Base-by-base conservation (phyloP, 768 basidiomycete genomes). In the Boletus vermiculosoides region DNA sequence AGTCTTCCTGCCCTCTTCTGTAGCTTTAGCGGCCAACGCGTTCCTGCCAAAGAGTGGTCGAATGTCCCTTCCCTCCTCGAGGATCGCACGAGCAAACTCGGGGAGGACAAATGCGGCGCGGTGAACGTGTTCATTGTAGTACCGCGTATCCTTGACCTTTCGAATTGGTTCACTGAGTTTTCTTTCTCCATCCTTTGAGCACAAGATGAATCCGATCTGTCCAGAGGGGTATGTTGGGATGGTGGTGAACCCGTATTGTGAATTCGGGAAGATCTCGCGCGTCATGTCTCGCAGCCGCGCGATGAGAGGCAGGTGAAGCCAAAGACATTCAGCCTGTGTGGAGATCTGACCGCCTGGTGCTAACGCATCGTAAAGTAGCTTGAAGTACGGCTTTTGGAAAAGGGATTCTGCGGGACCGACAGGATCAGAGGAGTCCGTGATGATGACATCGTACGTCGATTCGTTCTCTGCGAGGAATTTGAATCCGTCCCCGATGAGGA, bases 171-270 rank as follows among this genome's bases (percentile, higher is more conserved):
- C 84, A 51, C 78, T 82, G 60, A 99, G 75, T 69, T 90, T 84
- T 51, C 91, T 80, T 28, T 76, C 79, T 16, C 77, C 73, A 30
- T 87, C 87, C 74, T 90, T 94, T 54, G 94, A 87, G 72, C 90
- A 92, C 45, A 98, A 79, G 63, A 95, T 81, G 76, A 95, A 95
- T 23, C 97, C 95, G 66, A 98, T 99, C 70, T 95, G 94, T 37
- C 97, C 97, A n/a, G 91, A 88, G 20, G 97, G 97, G 75, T 99
- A 99, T 16, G 95, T 97, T 0, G 96, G 96, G 63, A 98, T 95
- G 22, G 94, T 98, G 58, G 94, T 95, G 75, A 82, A 97, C 16
- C 94, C 97, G 71, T 97, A 99, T 68, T 93, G 88, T 40, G 86
- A 79, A 18, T 84, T 82, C 39, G 88, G 80, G 80, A 98, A 99